Evolutionary conservation across 2,329 filamentous ascomycete species (phyloP).

Genomic region (Talaromyces sp.): DNA sequence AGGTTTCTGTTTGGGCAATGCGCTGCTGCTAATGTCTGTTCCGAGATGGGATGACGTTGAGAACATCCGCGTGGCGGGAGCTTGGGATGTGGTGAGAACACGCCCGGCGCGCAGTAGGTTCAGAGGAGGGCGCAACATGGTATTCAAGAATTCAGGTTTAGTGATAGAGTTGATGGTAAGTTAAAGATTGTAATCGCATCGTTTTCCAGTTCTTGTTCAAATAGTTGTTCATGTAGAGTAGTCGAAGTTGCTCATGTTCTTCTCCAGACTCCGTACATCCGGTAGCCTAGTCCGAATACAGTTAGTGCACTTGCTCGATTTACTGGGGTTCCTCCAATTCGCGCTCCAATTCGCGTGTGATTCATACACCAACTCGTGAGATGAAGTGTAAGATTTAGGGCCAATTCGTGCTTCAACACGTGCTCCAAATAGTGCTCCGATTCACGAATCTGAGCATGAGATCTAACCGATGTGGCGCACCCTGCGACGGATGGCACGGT

Average conservation of each 20-base stretch:
- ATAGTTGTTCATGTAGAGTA: neutral
- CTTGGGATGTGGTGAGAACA: slow-evolving; percentile 23
- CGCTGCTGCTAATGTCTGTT: slow-evolving; percentile 33
- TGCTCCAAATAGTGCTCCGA: too few relatives aligned
- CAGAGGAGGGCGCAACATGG: slow-evolving; percentile 3
- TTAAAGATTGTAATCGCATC: neutral
- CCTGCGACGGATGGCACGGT: too few relatives aligned
- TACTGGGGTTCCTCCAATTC: too few relatives aligned
- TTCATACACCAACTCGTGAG: too few relatives aligned
- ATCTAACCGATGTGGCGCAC: too few relatives aligned
- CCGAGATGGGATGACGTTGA: slow-evolving; percentile 37
- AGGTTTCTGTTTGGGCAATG: slow-evolving; percentile 58
- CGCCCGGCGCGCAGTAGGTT: slow-evolving; percentile 19
- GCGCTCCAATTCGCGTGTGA: too few relatives aligned
- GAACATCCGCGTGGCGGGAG: slow-evolving; percentile 21
- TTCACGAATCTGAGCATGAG: too few relatives aligned
- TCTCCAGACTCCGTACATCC: slow-evolving; percentile 3
- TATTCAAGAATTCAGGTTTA: neutral
- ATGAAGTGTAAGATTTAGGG: too few relatives aligned
- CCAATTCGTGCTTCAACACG: too few relatives aligned
- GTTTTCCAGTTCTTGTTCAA: neutral
- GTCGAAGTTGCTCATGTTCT: neutral
- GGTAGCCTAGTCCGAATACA: neutral
- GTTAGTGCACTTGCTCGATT: neutral
- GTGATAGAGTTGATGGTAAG: neutral